Evolutionary conservation across 2,329 filamentous ascomycete species (phyloP), one percentile per base, ranked within the genome.

Genomic region (Clarireedia hainanense): DNA sequence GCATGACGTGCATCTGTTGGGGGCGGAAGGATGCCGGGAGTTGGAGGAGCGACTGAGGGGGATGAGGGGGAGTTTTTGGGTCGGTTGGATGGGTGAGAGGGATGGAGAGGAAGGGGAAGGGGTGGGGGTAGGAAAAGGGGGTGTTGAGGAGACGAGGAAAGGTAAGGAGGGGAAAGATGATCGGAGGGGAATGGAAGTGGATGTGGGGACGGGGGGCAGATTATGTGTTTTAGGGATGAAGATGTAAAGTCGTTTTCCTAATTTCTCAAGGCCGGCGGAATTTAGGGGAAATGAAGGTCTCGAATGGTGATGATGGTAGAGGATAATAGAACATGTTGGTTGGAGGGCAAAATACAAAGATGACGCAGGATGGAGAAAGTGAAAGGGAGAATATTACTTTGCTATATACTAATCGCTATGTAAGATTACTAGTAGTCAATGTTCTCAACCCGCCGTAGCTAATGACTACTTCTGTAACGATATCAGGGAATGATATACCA

Each of bases 11-110:
- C 68, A 63, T 4, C 23, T 40, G 5, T 64, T 73, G 52, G 67
- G 68, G 12, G 57, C 65, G 0, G 72, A 76, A 12, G 69, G 71
- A 17, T 58, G 82, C n/a, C 70, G 70, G 53, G 71, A 73, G 45
- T 65, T 83, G 5, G 78, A 84, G 60, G 74, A 78, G 59, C 69
- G 76, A 4, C 62, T 83, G 48, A 52, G 77, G 14, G 81, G 77
- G 59, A 67, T 79, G 49, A 72, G 80, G 15, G 62, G 81, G 7
- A 80, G 76, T 15, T 60, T 84, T 61, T 72, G 76, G 5, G 81
- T 85, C 64, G 81, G 78, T 1, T 79, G 80, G 76, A 73, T 71
- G 17, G 66, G 52, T 6, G 54, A 42, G 57, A 61, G 72, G 20
- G 70, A 69, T n/a, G 17, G 14, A 27, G 73, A 71, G 24, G 20